Conservation (phyloP, 208 protist species). For the Tritrichomonas musculus region DNA sequence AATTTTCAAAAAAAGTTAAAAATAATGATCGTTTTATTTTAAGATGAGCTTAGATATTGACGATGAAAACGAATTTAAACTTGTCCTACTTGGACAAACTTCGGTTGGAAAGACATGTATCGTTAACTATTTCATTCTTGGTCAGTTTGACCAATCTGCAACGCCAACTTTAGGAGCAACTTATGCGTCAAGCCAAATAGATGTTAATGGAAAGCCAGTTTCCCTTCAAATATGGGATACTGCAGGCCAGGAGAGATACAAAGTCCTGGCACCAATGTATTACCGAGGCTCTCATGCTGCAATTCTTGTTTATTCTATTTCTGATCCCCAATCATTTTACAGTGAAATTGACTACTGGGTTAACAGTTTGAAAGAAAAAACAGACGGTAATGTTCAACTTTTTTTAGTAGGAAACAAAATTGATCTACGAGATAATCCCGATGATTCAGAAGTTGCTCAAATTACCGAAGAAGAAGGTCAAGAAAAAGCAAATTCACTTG, state of each 20-base stretch:
- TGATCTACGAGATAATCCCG: neutral
- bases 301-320: conserved; percentile 53
- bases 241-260: conserved; percentile 46
- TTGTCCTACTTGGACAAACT: conserved; percentile 47
- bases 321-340: conserved; percentile 11
- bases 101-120: conserved; percentile 52
- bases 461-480: neutral
- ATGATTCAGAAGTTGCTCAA: neutral
- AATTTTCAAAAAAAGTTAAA: too few species aligned
- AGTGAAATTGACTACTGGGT: neutral
- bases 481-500: neutral
- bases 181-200: conserved; percentile 39
- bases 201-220: conserved; percentile 23
- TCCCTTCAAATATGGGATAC: conserved; percentile 49
- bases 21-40: too few species aligned
- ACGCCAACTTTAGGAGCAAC: conserved; percentile 45
- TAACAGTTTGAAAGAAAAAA: neutral
- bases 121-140: conserved; percentile 39
- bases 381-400: neutral
- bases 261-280: conserved; percentile 53
- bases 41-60: too few species aligned
- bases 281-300: conserved; percentile 53
- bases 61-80: conserved; percentile 22
- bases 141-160: conserved; percentile 40
- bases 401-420: neutral